Evolutionary conservation across 1,139 yeast species (phyloP).

Genomic region (Debaryomycetaceae sp.): DNA sequence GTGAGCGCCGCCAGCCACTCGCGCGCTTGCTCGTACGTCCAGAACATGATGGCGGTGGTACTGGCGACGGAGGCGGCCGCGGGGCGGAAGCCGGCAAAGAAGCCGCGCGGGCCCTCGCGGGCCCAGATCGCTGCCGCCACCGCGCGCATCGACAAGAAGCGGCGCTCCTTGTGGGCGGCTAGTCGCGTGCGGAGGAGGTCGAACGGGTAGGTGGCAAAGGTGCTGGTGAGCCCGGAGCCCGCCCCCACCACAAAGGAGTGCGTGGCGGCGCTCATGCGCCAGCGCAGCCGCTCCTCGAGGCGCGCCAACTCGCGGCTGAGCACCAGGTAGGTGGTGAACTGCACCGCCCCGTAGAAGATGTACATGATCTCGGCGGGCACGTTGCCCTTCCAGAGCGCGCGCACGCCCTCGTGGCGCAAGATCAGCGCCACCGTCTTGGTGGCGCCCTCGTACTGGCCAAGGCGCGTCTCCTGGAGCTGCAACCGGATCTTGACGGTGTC

Average conservation of each 20-base stretch:
- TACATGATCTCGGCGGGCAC: constrained; percentile 88
- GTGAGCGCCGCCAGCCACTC: constrained; percentile 21
- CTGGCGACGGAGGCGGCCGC: constrained; percentile 62
- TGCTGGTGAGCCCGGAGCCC: constrained; percentile 71
- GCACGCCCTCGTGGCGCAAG: constrained; percentile 33
- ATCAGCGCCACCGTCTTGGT: constrained; percentile 16
- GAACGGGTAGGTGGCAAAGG: constrained; percentile 76
- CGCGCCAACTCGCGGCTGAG: constrained; percentile 40
- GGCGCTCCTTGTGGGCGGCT: constrained; percentile 50
- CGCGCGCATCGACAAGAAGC: constrained; percentile 42
- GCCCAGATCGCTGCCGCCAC: constrained; percentile 40
- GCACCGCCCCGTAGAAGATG: constrained; percentile 77
- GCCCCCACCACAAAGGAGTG: constrained; percentile 69
- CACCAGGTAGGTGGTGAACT: constrained; percentile 68
- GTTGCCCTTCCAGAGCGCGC: constrained; percentile 89
- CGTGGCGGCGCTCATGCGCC: constrained; percentile 23
- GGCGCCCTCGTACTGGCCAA: constrained; percentile 13
- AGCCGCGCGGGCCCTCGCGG: constrained; percentile 51
- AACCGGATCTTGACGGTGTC: constrained; percentile 85
- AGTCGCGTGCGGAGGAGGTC: constrained; percentile 82
- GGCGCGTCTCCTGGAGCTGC: constrained; percentile 42
- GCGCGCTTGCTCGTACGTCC: constrained; percentile 54
- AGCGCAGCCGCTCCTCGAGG: not conserved
- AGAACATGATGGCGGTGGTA: constrained; percentile 65
- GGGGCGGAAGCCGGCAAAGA: constrained; percentile 61